Evolutionary conservation across 106 monocot species (phyloP).

Genomic region (Allium fistulosum): DNA sequence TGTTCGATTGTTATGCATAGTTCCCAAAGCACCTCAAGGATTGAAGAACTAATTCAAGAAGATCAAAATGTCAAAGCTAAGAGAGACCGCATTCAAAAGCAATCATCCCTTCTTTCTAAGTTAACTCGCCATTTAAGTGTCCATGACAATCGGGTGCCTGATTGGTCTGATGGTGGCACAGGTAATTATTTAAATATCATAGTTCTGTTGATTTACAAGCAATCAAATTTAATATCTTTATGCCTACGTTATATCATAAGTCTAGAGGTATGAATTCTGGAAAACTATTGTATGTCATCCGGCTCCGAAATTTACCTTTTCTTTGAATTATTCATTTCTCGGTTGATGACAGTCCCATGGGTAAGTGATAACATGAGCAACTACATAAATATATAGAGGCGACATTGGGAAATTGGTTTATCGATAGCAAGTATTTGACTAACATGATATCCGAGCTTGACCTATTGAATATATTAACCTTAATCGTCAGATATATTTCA

Average conservation of each 20-base stretch:
- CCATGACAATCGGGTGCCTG: conserved; percentile 68
- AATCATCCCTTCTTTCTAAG: conserved; percentile 85
- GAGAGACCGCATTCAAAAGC: conserved; percentile 64
- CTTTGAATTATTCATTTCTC: too few relatives aligned
- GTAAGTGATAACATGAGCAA: too few relatives aligned
- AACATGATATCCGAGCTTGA: too few relatives aligned
- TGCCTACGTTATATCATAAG: not conserved
- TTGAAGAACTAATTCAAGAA: conserved; percentile 88
- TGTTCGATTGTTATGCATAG: conserved; percentile 22
- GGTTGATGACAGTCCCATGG: too few relatives aligned
- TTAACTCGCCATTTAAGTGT: conserved; percentile 82
- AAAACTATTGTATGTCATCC: too few relatives aligned
- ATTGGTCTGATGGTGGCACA: conserved; percentile 42
- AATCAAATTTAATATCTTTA: not conserved
- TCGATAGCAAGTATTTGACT: too few relatives aligned
- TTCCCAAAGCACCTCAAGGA: conserved; percentile 61
- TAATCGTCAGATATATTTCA: too few relatives aligned
- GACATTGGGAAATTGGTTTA: too few relatives aligned
- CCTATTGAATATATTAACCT: too few relatives aligned
- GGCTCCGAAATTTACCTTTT: too few relatives aligned
- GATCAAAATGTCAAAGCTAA: conserved; percentile 82
- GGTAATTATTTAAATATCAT: conserved; percentile 3
- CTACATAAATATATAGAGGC: too few relatives aligned
- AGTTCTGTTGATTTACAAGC: not conserved
- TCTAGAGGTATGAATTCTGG: too few relatives aligned